Evolutionary conservation across 78 protist species (phyloP).

Genomic region (Speleostelium caveatum): DNA sequence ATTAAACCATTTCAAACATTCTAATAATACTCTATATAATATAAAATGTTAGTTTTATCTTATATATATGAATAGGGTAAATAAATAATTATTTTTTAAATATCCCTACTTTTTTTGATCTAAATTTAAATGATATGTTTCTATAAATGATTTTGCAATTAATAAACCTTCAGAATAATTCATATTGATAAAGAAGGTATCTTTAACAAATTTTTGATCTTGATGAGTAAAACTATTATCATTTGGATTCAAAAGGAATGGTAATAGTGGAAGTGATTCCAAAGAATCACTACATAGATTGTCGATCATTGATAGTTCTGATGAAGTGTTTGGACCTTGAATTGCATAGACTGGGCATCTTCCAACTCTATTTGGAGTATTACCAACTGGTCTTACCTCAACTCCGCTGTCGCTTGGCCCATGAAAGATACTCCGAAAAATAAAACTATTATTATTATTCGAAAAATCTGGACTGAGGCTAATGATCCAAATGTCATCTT

Average conservation of each 20-base stretch:
- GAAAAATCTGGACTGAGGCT: slow-evolving; percentile 29
- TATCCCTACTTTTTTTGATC: slow-evolving; percentile 79
- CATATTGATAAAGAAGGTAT: slow-evolving; percentile 1
- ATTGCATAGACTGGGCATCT: slow-evolving; percentile 38
- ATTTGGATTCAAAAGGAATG: slow-evolving; percentile 15
- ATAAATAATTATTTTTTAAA: too few relatives aligned
- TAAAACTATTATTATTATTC: not conserved
- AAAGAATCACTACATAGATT: not conserved
- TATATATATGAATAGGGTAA: too few relatives aligned
- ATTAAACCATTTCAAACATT: slow-evolving; percentile 61
- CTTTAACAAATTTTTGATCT: not conserved
- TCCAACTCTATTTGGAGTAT: not conserved
- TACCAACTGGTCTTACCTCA: slow-evolving; percentile 22
- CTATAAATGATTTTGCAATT: slow-evolving; percentile 21
- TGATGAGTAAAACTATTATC: not conserved
- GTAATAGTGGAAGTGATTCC: not conserved
- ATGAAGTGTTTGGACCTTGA: slow-evolving; percentile 39
- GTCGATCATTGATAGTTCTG: slow-evolving; percentile 70
- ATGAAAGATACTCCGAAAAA: slow-evolving; percentile 57
- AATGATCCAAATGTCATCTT: slow-evolving; percentile 84
- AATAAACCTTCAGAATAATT: not conserved
- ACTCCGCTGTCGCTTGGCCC: slow-evolving; percentile 46
- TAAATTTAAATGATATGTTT: slow-evolving; percentile 15
- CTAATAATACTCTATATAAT: slow-evolving; percentile 4
- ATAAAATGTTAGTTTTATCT: not conserved